Evolutionary conservation across 2,329 filamentous ascomycete species (phyloP).

Genomic region (Seiridium unicorne): DNA sequence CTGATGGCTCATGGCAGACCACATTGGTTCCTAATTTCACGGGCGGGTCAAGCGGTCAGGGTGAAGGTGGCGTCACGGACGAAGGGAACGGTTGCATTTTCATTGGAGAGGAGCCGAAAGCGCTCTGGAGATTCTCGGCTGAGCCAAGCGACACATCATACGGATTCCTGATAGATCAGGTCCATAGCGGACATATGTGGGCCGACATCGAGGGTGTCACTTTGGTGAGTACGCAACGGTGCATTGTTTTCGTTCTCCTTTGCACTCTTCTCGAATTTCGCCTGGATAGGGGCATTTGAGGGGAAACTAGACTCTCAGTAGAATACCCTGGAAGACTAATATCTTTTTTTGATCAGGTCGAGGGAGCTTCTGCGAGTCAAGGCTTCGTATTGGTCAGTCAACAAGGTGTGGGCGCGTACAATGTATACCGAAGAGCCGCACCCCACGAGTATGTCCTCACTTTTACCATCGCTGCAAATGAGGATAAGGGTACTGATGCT

Average conservation of each 20-base stretch:
- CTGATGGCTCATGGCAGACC: slow-evolving; percentile 40
- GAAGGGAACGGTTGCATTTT: slow-evolving; percentile 49
- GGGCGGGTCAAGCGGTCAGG: slow-evolving; percentile 49
- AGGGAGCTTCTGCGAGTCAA: slow-evolving; percentile 38
- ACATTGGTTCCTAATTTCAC: slow-evolving; percentile 49
- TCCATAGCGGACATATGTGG: slow-evolving; percentile 45
- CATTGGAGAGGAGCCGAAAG: slow-evolving; percentile 50
- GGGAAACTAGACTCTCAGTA: no score
- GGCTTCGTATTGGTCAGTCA: slow-evolving; percentile 52
- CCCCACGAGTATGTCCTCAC: slow-evolving; percentile 49
- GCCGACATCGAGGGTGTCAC: slow-evolving; percentile 56
- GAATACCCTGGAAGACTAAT: no score
- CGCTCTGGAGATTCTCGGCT: slow-evolving; percentile 50
- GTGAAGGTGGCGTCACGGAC: slow-evolving; percentile 53
- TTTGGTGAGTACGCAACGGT: slow-evolving; percentile 19
- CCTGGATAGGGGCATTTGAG: no score
- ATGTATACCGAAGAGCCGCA: slow-evolving; percentile 45
- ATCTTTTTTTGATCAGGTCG: slow-evolving; percentile 18
- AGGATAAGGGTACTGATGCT: slow-evolving; percentile 38
- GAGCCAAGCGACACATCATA: slow-evolving; percentile 39
- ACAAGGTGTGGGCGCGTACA: slow-evolving; percentile 52
- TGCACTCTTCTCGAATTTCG: no score
- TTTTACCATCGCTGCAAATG: slow-evolving; percentile 43
- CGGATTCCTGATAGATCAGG: slow-evolving; percentile 34
- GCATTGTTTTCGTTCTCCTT: no score